Evolutionary conservation across 371 early-diverging fungal genomes (phyloP), one percentile per base, ranked within the genome.

Genomic region (Fennellomyces sp.): DNA sequence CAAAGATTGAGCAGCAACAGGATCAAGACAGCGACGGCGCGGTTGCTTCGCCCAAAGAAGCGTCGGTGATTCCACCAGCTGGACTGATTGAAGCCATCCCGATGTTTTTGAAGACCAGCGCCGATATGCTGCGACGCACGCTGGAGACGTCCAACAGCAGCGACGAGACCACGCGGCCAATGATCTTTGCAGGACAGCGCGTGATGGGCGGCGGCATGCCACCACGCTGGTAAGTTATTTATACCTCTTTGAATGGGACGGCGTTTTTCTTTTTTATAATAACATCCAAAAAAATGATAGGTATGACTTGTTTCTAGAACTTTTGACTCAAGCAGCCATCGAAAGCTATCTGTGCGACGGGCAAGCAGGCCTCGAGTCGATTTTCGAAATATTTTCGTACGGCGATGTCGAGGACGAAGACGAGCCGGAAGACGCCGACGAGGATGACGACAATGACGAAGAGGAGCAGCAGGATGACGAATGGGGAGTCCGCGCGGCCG

Each of bases 51-150:
- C 28, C 30, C 28, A 12, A 57, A 52, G 47, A 61, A 35, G 38
- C 33, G 0, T 17, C 33, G 12, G 3, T 21, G 19, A 52, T 35
- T 19, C 52, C 33, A 56, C 28, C 30, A 19, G 33, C 15, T 62
- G 81, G 86, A 15, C 58, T 86, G n/a, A 75, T 75, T 10, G 84
- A 86, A 42, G 82, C 84, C 17, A 81, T 86, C 30, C 84, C 86
- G 0, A 73, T 82, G 0, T 86, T 86, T 56, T 33, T 86, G 11
- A 76, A 78, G 58, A 80, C 82, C 13, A 83, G 83, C 27, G 86
- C 83, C 2, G 81, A 83, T 58, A 73, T 80, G 65, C 63, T 80
- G 4, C 61, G 81, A 54, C 70, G 66, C 39, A 68, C 70, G 4
- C 39, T 80, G 26, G 81, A 80, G 27, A 45, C 5, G 21, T 23